Evolutionary conservation across 176 grass and related monocot genomes (phyloP).

Genomic region (Alopecurus myosuroides): DNA sequence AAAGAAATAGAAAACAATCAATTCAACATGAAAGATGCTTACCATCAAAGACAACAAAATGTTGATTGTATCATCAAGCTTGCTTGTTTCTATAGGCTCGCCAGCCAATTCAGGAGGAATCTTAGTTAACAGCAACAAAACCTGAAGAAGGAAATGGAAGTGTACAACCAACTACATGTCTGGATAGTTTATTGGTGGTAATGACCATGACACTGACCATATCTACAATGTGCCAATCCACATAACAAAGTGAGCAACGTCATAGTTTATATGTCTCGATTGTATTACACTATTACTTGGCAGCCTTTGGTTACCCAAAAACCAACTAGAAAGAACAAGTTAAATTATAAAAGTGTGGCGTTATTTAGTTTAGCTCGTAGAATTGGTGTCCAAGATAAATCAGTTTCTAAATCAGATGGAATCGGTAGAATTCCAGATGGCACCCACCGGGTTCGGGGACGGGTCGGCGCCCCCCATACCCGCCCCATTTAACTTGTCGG

Average conservation of each 20-base stretch:
- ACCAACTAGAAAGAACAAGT: not conserved
- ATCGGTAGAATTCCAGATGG: not conserved
- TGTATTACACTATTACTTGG: not conserved
- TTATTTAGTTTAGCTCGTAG: not conserved
- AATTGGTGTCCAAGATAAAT: not conserved
- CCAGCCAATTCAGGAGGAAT: not conserved
- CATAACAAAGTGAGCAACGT: not conserved
- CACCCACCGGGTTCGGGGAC: too few relatives aligned
- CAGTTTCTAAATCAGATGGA: not conserved
- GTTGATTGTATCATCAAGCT: not conserved
- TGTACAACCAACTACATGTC: not conserved
- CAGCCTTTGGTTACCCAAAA: not conserved
- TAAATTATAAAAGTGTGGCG: not conserved
- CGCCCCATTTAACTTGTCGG: too few relatives aligned
- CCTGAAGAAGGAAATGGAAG: not conserved
- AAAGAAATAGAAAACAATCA: not conserved
- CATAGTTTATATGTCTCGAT: not conserved
- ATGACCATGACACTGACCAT: not conserved
- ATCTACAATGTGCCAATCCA: not conserved
- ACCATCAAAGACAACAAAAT: not conserved
- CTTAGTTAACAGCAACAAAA: not conserved
- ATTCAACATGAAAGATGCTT: not conserved
- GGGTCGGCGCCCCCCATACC: too few relatives aligned
- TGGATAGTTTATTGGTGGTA: not conserved
- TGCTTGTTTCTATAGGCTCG: not conserved